Percentiles rank a stretch among this genome's conserved stretches.
Conservation (phyloP, 768 basidiomycete genomes). For the Auriscalpium microsporum region DNA sequence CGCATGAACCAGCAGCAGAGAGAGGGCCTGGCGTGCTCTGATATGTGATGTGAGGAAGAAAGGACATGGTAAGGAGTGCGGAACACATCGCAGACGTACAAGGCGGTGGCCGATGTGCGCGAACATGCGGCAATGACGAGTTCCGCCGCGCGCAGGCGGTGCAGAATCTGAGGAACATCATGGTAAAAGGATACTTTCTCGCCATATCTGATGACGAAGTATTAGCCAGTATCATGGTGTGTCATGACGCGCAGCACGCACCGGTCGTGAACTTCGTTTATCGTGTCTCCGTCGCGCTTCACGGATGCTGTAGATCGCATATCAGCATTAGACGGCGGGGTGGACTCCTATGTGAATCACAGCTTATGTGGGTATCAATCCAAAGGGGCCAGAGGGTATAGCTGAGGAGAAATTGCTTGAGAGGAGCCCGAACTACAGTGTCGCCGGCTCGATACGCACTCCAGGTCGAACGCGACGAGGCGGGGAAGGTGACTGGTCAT, state of each 20-base stretch:
- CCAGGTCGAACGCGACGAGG: slow-evolving; percentile 74
- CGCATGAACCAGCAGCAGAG: slow-evolving; percentile 46
- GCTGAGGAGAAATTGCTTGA: slow-evolving; percentile 28
- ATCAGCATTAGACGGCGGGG: background rate
- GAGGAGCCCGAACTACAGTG: slow-evolving; percentile 2
- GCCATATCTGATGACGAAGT: slow-evolving; percentile 33
- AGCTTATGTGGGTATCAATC: slow-evolving; percentile 73
- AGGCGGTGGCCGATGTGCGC: slow-evolving; percentile 54
- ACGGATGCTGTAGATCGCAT: slow-evolving; percentile 39
- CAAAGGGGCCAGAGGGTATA: slow-evolving; percentile 84
- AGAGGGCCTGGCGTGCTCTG: slow-evolving; percentile 74
- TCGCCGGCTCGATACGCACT: slow-evolving; percentile 35
- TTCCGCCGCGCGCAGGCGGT: slow-evolving; percentile 39
- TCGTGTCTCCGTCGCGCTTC: slow-evolving; percentile 33
- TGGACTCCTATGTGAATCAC: slow-evolving; percentile 20
- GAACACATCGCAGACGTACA: slow-evolving; percentile 38
- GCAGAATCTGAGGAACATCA: slow-evolving; percentile 69
- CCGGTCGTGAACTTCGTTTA: slow-evolving; percentile 47
- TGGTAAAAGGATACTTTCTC: slow-evolving; percentile 60
- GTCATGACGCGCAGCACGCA: slow-evolving; percentile 12
- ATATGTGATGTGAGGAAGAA: background rate
- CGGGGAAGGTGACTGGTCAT: slow-evolving; percentile 40
- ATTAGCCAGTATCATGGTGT: background rate
- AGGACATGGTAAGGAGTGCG: too few relatives aligned
- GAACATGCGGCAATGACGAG: slow-evolving; percentile 67